Percentiles rank a stretch among this genome's conserved stretches.
These are phyloP conservation scores for Arthrobotrys pseudoclavata DNA, from an alignment of 2,329 filamentous ascomycete species.

Conservation along the genomic window DNA sequence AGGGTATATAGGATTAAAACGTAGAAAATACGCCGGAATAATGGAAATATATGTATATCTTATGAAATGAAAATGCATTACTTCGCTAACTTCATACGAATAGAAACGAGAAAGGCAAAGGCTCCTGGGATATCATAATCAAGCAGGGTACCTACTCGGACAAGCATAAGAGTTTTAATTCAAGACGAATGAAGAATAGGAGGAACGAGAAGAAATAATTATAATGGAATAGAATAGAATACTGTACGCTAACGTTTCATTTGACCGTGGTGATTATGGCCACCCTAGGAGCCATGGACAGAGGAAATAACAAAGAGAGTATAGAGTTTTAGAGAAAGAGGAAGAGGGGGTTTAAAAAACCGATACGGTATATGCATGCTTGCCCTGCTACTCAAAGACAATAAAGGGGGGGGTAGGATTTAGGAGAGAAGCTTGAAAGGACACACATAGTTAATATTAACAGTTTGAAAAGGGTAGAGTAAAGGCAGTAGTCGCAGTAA, in stretches of 20 bases:
- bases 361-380: constrained; percentile 32
- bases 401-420: constrained; percentile 1
- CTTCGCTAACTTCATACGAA: not conserved
- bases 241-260: constrained; percentile 30
- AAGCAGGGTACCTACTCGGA: not conserved
- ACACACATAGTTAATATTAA: constrained; percentile 49
- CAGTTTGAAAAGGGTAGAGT: constrained; percentile 32
- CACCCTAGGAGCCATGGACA: constrained; percentile 7
- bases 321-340: constrained; percentile 16
- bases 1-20: not conserved
- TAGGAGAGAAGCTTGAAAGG: constrained; percentile 32
- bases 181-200: not conserved
- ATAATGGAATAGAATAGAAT: constrained; percentile 10
- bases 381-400: constrained; percentile 47
- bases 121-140: not conserved
- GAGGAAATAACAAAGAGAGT: constrained; percentile 17
- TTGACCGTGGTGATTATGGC: constrained; percentile 28
- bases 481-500: constrained; percentile 11
- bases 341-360: constrained; percentile 2
- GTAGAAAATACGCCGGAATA: not conserved
- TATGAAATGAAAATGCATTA: not conserved
- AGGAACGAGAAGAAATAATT: not conserved
- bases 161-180: not conserved
- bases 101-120: not conserved
- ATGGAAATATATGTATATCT: not conserved